phyloP scores from a whole-genome alignment of 2,329 filamentous ascomycete species.

The Cladosporium sp. region DNA sequence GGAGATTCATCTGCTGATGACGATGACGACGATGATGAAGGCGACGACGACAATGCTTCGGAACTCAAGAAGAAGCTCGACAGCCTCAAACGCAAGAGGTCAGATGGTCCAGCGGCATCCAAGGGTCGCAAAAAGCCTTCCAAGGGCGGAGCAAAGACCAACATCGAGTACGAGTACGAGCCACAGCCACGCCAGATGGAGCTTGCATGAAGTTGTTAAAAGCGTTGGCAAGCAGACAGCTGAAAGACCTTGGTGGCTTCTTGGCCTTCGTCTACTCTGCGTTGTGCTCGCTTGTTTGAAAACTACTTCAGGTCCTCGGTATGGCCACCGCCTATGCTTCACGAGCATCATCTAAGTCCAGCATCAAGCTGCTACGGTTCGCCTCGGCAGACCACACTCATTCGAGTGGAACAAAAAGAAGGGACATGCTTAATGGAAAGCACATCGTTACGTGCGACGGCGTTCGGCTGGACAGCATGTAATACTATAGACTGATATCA shows the following conservation, averaged over 20 bases:
- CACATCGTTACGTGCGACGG: neutral
- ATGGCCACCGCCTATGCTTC: neutral
- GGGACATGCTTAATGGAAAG: neutral
- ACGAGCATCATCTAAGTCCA: neutral
- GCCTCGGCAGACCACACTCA: neutral
- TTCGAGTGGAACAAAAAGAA: neutral
- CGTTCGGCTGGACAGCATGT: constrained; percentile 7
- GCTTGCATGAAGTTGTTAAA: constrained; percentile 27
- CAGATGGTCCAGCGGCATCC: constrained; percentile 46
- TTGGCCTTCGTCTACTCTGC: neutral
- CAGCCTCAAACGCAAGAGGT: constrained; percentile 58
- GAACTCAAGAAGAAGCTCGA: constrained; percentile 58
- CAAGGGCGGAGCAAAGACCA: constrained; percentile 58
- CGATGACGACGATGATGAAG: constrained; percentile 56
- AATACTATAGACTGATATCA: constrained; percentile 10
- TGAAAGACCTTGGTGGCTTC: neutral
- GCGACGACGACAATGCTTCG: constrained; percentile 54
- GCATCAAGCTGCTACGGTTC: neutral
- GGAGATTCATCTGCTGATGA: constrained; percentile 59
- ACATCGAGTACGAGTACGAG: constrained; percentile 79
- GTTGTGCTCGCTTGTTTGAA: neutral
- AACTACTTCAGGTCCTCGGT: neutral
- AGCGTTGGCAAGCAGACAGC: neutral
- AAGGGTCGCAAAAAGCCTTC: constrained; percentile 60
- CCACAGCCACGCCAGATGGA: constrained; percentile 49